Conservation (phyloP, 176 grass and related monocot species). For the Rhynchospora pubera region DNA sequence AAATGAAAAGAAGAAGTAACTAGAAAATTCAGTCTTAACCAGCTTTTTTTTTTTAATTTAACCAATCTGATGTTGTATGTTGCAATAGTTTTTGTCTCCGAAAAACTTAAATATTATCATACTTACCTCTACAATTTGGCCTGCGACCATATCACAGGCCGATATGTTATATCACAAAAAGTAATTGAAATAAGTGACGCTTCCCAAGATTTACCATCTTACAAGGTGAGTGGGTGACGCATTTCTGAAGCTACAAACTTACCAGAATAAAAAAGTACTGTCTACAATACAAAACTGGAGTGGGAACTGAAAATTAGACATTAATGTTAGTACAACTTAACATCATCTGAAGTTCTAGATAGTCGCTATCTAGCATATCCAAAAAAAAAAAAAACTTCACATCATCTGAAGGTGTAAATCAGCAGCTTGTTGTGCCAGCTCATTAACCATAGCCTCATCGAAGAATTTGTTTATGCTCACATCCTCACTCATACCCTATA, state of each 20-base stretch:
- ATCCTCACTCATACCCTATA: constrained; percentile 97
- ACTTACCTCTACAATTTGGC: neutral
- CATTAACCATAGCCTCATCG: constrained; percentile 67
- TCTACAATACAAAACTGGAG: no score
- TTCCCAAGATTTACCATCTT: neutral
- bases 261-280: neutral
- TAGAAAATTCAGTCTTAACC: neutral
- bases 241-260: neutral
- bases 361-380: neutral
- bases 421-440: constrained; percentile 89
- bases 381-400: constrained; percentile 20
- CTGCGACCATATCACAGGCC: neutral
- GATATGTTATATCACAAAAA: neutral
- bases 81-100: neutral
- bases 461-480: constrained; percentile 98
- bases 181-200: neutral
- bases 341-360: no score
- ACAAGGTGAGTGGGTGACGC: neutral
- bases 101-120: neutral
- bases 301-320: no score
- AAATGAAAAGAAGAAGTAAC: no score
- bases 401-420: constrained; percentile 86
- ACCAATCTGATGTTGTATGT: neutral
- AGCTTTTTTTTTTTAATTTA: neutral
- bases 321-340: no score